Evolutionary conservation across 345 rosid species (phyloP), one percentile per base, ranked within the genome.

Genomic region (Psidium friedrichsthalianum): DNA sequence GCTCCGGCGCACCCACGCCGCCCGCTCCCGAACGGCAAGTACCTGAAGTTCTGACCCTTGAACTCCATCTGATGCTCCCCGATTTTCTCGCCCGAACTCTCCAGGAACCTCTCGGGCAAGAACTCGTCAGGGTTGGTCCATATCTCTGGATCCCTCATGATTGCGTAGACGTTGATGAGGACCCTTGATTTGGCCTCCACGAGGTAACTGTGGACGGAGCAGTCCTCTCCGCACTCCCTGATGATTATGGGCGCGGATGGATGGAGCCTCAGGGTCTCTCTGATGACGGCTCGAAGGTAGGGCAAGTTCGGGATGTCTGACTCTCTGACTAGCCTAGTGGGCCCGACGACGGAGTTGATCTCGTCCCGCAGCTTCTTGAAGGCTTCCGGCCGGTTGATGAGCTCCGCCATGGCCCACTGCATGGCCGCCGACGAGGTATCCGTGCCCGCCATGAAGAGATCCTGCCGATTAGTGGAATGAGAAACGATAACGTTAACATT

Each of bases 21-120:
- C 78, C 93, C 94, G 3, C 91, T 84, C 32, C 94, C 94, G 40
- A 89, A 91, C 3, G 94, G 92, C 74, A 91, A 56, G 87, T 49
- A 91, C 52, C 85, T 80, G 64, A 86, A 91, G 49, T 90, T 86
- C 27, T 84, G 88, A 11, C 86, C 86, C 76, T 76, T 83, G 57
- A 56, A 85, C 80, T 84, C 87, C 87, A 55, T 55, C 32, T 85
- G 82, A 82, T 82, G 78, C 51, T 78, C 88, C 18, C 85, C 89
- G 83, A 82, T 82, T 47, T 81, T 83, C 47, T 86, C 83, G 8
- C 25, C 49, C 18, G 78, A 36, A 51, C 85, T 42, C 56, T 82
- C 86, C 56, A 91, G 76, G 86, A 92, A 91, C 84, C 94, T 90
- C 87, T 91, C 92, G 0, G 93, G 93, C 15, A 82, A 1, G 85